phyloP scores from a whole-genome alignment of 345 rosid species.

The Limnanthes douglasii region DNA sequence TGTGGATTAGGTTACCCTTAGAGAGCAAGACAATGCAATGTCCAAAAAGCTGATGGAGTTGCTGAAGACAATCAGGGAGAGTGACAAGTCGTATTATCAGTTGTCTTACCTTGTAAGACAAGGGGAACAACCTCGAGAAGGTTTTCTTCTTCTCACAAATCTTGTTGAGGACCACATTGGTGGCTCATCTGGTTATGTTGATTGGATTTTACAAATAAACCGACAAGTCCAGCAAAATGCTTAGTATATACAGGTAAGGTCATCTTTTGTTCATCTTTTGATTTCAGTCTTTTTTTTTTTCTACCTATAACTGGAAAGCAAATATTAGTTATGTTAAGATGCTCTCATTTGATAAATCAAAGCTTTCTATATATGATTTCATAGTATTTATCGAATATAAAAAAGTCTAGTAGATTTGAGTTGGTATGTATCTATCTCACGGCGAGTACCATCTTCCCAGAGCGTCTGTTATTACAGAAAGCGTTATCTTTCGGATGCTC shows the following conservation, averaged over 20 bases:
- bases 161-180: conserved; percentile 78
- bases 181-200: conserved; percentile 60
- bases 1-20: conserved; percentile 44
- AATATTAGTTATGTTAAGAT: no score
- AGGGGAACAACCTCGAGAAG: conserved; percentile 99
- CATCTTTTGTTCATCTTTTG: no score
- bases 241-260: conserved; percentile 27
- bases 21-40: conserved; percentile 59
- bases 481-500: no score
- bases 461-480: no score
- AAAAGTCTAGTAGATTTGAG: no score
- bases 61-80: conserved; percentile 55
- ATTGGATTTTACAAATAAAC: conserved; percentile 79
- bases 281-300: no score
- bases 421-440: no score
- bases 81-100: conserved; percentile 61
- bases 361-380: no score
- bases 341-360: no score
- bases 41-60: conserved; percentile 60
- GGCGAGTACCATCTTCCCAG: no score
- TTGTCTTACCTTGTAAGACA: conserved; percentile 70
- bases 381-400: no score
- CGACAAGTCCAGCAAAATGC: conserved; percentile 83
- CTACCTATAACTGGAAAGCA: no score
- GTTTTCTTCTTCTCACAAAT: conserved; percentile 57